Conservation (phyloP, 1,284 basidiomycete genomes). For the Malassezia furfur region DNA sequence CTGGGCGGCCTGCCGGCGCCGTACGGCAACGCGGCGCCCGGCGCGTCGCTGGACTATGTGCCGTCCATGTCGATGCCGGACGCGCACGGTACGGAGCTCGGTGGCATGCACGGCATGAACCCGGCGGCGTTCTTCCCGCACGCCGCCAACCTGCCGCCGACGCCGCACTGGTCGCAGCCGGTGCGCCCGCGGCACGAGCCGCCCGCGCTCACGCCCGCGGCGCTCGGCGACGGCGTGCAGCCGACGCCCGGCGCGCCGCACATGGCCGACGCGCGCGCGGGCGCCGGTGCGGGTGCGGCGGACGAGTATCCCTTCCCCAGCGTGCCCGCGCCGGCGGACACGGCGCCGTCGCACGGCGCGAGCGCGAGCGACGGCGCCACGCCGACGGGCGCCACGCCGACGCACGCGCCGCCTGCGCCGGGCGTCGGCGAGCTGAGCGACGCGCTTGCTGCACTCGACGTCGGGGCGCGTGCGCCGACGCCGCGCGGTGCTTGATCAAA, state of each 20-base stretch:
- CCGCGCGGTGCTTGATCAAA: no score
- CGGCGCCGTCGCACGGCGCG: background rate
- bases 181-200: background rate
- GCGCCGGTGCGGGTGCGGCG: background rate
- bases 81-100: no score
- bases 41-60: conserved; percentile 17
- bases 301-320: background rate
- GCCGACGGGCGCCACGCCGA: no score
- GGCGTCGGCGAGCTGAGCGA: no score
- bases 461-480: no score
- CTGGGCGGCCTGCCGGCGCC: background rate
- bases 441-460: no score
- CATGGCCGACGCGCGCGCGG: background rate
- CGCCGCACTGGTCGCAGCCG: conserved; percentile 36
- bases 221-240: background rate
- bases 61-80: no score
- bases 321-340: background rate
- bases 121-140: background rate
- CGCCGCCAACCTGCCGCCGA: conserved; percentile 21
- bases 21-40: conserved; percentile 26
- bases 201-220: background rate
- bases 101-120: background rate
- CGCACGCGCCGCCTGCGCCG: no score
- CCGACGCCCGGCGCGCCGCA: background rate
- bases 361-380: no score